phyloP scores from a whole-genome alignment of 805 yeast genomes.

The Ogataea naganishii region DNA sequence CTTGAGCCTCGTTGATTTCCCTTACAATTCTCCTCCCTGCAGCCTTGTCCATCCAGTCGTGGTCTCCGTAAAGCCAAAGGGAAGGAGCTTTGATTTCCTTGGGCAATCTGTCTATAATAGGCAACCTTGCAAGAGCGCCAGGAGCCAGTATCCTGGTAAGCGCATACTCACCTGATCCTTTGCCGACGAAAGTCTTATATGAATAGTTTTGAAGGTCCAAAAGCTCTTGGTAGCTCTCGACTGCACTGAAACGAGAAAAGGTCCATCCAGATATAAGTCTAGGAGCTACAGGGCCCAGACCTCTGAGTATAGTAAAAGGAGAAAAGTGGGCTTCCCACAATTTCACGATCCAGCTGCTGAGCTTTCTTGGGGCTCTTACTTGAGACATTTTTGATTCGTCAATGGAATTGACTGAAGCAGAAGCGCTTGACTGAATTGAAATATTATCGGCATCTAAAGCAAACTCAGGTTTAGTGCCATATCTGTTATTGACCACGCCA shows the following conservation, averaged over 20 bases:
- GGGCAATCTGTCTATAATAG: slow-evolving; percentile 45
- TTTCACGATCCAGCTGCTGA: slow-evolving; percentile 27
- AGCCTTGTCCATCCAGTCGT: slow-evolving; percentile 62
- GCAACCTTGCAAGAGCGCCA: slow-evolving; percentile 49
- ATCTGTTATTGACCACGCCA: slow-evolving; percentile 53
- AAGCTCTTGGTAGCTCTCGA: slow-evolving; percentile 20
- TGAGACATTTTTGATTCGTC: slow-evolving; percentile 11
- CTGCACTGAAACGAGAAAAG: slow-evolving; percentile 31
- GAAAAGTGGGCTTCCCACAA: slow-evolving; percentile 49
- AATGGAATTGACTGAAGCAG: slow-evolving; percentile 7
- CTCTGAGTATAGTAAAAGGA: slow-evolving; percentile 44
- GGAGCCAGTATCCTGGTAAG: slow-evolving; percentile 51
- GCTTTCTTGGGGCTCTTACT: slow-evolving; percentile 23
- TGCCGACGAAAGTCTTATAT: slow-evolving; percentile 40
- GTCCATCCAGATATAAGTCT: slow-evolving; percentile 47
- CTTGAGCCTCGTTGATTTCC: slow-evolving; percentile 17
- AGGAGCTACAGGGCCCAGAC: slow-evolving; percentile 46
- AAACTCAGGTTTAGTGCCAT: slow-evolving; percentile 63
- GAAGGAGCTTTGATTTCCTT: slow-evolving; percentile 31
- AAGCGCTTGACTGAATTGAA: slow-evolving; percentile 5
- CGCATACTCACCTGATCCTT: slow-evolving; percentile 59
- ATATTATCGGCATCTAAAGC: slow-evolving; percentile 3
- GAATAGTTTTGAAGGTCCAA: slow-evolving; percentile 45
- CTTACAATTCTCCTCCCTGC: slow-evolving; percentile 43
- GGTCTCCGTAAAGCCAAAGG: slow-evolving; percentile 58